Evolutionary conservation across 1,139 yeast genomes (phyloP).

Genomic region (Hanseniaspora sp.): DNA sequence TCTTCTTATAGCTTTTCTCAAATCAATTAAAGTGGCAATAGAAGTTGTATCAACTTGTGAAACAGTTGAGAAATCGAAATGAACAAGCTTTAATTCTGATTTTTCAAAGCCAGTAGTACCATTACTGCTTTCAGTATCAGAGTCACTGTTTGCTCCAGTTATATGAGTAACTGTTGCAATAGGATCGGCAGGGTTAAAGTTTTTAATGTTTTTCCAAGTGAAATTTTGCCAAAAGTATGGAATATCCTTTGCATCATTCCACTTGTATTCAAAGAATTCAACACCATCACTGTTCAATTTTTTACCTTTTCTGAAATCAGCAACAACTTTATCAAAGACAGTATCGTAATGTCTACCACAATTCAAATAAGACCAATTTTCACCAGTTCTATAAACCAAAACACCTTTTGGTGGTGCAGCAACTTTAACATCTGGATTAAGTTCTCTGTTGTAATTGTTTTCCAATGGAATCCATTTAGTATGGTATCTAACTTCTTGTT

Average conservation of each 20-base stretch:
- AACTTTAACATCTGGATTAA: slow-evolving; percentile 50
- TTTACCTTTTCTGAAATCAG: slow-evolving; percentile 50
- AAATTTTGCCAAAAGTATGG: slow-evolving; percentile 15
- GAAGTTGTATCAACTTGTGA: slow-evolving; percentile 71
- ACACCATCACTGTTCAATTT: slow-evolving; percentile 46
- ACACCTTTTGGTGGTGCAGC: slow-evolving; percentile 85
- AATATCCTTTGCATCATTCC: slow-evolving; percentile 71
- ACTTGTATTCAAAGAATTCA: slow-evolving; percentile 41
- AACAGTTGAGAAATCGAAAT: slow-evolving; percentile 70
- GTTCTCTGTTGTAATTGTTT: slow-evolving; percentile 33
- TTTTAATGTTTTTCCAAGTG: slow-evolving; percentile 22
- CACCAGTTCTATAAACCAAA: slow-evolving; percentile 71
- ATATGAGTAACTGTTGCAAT: background rate
- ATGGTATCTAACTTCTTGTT: slow-evolving; percentile 36
- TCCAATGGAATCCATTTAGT: slow-evolving; percentile 74
- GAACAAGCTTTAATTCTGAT: slow-evolving; percentile 60
- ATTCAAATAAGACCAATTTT: slow-evolving; percentile 72
- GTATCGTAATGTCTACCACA: slow-evolving; percentile 62
- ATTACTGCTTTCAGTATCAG: slow-evolving; percentile 19
- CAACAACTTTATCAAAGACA: slow-evolving; percentile 57
- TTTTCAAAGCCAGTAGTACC: slow-evolving; percentile 29
- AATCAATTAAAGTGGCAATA: slow-evolving; percentile 64
- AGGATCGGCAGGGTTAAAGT: slow-evolving; percentile 11
- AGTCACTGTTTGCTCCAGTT: slow-evolving; percentile 16
- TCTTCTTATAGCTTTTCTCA: slow-evolving; percentile 57